Evolutionary conservation across 2,329 filamentous ascomycete genomes (phyloP), one percentile per base, ranked within the genome.

Genomic region (Penicillium frequentans): DNA sequence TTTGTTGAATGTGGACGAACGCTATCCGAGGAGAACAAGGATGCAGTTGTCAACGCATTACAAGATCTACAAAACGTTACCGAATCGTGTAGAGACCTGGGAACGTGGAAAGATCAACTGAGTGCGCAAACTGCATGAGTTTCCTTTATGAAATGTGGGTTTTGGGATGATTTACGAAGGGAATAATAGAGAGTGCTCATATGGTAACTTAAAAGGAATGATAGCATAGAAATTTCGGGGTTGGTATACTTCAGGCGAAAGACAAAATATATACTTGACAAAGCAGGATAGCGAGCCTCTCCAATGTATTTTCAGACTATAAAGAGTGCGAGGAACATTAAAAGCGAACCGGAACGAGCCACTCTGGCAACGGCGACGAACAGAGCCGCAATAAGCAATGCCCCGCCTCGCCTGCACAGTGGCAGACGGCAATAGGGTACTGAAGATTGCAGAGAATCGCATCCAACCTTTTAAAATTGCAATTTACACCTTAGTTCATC

Each of bases 1-100:
- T 93, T 98, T 70, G 87, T 97, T 29, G 93, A 98, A 79, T 92
- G 96, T 67, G 84, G 89, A 71, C 88, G 89, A 14, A 57, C 61
- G n/a, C 59, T 64, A 7, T 66, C 66, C 11, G 59, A 58, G 23
- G 64, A 70, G 49, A 68, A 68, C 53, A 59, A 60, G 50, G 69
- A 71, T 23, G 63, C 65, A 11, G 71, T 71, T 29, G 54, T 69
- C 7, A 61, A 63, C 9, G 67, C 76, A 44, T 58, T 78, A 50
- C 37, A 64, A 35, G 70, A 72, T 45, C 54, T 79, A 46, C 61
- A 61, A 21, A 56, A 63, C 48, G 74, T 73, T 45, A 78, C 76
- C 3, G 73, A 75, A 59, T 68, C 64, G 52, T 73, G 75, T 62
- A 70, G 72, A 54, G 64, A 77, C 52, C 46, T 75, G 49, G 75